phyloP scores from a whole-genome alignment of 1,284 basidiomycete species.

The Sanghuangporus baumii region DNA sequence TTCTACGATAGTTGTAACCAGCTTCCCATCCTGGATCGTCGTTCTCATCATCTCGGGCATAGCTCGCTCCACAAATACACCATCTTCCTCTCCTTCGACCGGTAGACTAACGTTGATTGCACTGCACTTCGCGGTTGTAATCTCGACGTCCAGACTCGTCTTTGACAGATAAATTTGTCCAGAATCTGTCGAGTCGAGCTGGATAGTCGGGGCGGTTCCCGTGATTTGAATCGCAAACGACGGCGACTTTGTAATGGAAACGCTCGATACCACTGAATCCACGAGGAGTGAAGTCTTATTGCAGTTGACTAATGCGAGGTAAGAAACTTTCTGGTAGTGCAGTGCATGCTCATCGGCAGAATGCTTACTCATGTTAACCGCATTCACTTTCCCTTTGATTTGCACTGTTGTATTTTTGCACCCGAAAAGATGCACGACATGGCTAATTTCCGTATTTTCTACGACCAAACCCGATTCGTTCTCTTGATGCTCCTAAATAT shows the following conservation, averaged over 20 bases:
- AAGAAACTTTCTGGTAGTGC: neutral
- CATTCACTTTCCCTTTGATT: slow-evolving; percentile 94
- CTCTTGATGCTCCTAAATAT: slow-evolving; percentile 84
- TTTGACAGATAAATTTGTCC: slow-evolving; percentile 94
- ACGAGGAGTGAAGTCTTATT: slow-evolving; percentile 85
- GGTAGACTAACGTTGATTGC: slow-evolving; percentile 92
- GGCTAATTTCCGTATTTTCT: slow-evolving; percentile 75
- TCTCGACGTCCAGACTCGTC: slow-evolving; percentile 74
- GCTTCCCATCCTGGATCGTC: slow-evolving; percentile 75
- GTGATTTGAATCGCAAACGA: slow-evolving; percentile 93
- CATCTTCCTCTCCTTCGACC: slow-evolving; percentile 84
- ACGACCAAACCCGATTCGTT: slow-evolving; percentile 74
- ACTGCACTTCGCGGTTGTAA: slow-evolving; percentile 94
- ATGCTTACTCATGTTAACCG: slow-evolving; percentile 78
- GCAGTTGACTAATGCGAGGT: slow-evolving; percentile 66
- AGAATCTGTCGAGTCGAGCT: slow-evolving; percentile 92
- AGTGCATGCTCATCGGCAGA: slow-evolving; percentile 6
- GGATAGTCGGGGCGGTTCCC: slow-evolving; percentile 85
- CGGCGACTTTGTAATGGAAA: slow-evolving; percentile 86
- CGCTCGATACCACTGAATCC: slow-evolving; percentile 86
- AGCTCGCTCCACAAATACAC: slow-evolving; percentile 86
- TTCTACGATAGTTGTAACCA: slow-evolving; percentile 87
- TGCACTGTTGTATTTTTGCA: slow-evolving; percentile 89
- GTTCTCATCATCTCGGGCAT: slow-evolving; percentile 97
- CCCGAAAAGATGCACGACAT: slow-evolving; percentile 86